phyloP scores from a whole-genome alignment of 2,329 filamentous ascomycete genomes.

The Cylindrodendrum hubeiense region DNA sequence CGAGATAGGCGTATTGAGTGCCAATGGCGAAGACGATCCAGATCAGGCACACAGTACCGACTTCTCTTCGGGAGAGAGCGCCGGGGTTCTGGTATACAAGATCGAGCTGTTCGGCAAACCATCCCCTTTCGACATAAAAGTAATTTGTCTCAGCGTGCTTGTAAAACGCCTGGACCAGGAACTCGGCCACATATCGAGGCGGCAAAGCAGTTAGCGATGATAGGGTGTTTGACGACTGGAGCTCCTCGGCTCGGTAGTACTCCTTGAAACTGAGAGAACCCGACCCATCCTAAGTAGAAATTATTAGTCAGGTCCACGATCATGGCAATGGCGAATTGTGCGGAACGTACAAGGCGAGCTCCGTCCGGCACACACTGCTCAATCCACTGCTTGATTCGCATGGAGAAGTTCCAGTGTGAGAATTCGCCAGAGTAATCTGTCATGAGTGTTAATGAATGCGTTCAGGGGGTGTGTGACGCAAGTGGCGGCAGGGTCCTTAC shows the following conservation, averaged over 20 bases:
- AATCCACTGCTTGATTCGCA: slow-evolving; percentile 63
- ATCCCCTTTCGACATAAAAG: slow-evolving; percentile 59
- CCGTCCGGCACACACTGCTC: slow-evolving; percentile 52
- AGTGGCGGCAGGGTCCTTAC: slow-evolving; percentile 44
- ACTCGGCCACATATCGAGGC: slow-evolving; percentile 60
- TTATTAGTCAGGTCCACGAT: slow-evolving; percentile 7
- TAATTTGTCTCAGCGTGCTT: slow-evolving; percentile 62
- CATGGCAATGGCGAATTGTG: not conserved
- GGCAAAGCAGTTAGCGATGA: slow-evolving; percentile 56
- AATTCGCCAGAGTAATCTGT: slow-evolving; percentile 65
- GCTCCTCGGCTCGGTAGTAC: slow-evolving; percentile 60
- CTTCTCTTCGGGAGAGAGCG: slow-evolving; percentile 53
- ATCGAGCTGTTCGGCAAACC: slow-evolving; percentile 57
- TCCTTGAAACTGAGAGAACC: slow-evolving; percentile 51
- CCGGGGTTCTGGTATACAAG: slow-evolving; percentile 55
- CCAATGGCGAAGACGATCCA: slow-evolving; percentile 63
- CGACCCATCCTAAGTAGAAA: slow-evolving; percentile 40
- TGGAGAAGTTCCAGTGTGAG: slow-evolving; percentile 66
- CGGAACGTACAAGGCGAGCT: slow-evolving; percentile 42
- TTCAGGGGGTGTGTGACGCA: slow-evolving; percentile 4
- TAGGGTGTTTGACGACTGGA: slow-evolving; percentile 56
- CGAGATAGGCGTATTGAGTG: slow-evolving; percentile 64
- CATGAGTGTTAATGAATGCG: slow-evolving; percentile 16
- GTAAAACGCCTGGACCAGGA: slow-evolving; percentile 61
- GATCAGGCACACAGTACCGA: slow-evolving; percentile 58